Percentiles rank a stretch among this genome's conserved stretches.
Evolutionary conservation across 176 grass and related monocot genomes (phyloP).

Genomic region (Cenchrus purpureus): DNA sequence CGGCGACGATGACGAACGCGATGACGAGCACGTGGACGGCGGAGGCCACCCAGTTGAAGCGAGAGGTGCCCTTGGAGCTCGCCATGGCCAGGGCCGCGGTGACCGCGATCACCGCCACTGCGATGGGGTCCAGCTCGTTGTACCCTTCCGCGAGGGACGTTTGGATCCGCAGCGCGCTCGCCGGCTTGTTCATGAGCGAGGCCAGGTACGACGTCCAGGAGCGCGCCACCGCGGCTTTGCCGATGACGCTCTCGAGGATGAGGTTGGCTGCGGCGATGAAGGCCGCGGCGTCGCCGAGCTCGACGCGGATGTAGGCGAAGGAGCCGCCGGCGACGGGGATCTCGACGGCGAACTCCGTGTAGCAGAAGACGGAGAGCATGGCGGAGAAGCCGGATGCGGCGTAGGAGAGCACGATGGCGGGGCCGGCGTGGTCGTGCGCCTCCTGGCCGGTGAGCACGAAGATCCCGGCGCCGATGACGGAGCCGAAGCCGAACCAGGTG

Average conservation of each 20-base stretch:
- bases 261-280: background rate
- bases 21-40: background rate
- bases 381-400: constrained; percentile 84
- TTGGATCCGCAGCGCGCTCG: too few species aligned
- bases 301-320: too few species aligned
- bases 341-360: constrained; percentile 97
- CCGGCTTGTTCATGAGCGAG: too few species aligned
- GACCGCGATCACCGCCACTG: background rate
- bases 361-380: constrained; percentile 97
- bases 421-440: constrained; percentile 39
- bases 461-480: constrained; percentile 83
- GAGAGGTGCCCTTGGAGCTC: background rate
- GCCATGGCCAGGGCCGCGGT: background rate
- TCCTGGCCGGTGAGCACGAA: constrained; percentile 84
- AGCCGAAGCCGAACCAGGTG: constrained; percentile 78
- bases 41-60: background rate
- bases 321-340: constrained; percentile 65
- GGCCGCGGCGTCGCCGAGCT: too few species aligned
- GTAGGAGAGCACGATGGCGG: constrained; percentile 91
- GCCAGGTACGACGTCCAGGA: background rate
- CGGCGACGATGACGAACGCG: background rate
- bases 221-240: background rate
- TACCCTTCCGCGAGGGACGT: background rate
- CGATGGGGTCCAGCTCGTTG: background rate
- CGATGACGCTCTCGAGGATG: background rate